Conservation (phyloP, 2,329 filamentous ascomycete species). For the Diaporthe helianthi region DNA sequence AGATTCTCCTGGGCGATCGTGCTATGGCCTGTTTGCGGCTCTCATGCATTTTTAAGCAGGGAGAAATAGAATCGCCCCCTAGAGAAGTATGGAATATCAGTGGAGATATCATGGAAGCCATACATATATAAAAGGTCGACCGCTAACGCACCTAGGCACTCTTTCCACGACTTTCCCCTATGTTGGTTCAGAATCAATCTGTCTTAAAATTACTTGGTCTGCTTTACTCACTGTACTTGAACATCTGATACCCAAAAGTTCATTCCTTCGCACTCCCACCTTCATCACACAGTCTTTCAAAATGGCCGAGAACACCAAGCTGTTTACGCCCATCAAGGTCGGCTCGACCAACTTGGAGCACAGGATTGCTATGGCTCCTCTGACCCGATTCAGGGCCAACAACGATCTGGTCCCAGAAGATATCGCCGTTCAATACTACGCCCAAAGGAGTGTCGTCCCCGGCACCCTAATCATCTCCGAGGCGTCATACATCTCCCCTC, state of each 20-base stretch:
- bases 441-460: slow-evolving; percentile 45
- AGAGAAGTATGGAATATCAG: neutral
- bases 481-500: slow-evolving; percentile 58
- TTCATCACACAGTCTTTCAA: neutral
- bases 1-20: neutral
- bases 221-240: neutral
- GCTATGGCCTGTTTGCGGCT: slow-evolving; percentile 3
- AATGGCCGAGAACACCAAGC: slow-evolving; percentile 40
- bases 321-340: slow-evolving; percentile 53
- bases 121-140: slow-evolving; percentile 20
- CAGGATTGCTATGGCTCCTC: slow-evolving; percentile 61
- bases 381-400: slow-evolving; percentile 61
- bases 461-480: slow-evolving; percentile 63
- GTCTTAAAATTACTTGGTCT: neutral
- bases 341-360: slow-evolving; percentile 50
- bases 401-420: slow-evolving; percentile 44
- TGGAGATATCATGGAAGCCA: slow-evolving; percentile 6
- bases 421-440: slow-evolving; percentile 40
- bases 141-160: neutral
- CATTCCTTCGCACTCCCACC: neutral
- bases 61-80: neutral
- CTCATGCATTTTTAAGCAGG: slow-evolving; percentile 20
- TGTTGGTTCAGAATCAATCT: neutral
- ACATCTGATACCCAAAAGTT: slow-evolving; percentile 11
- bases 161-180: too few species aligned